These are phyloP conservation scores for Citrus cavaleriei DNA, from an alignment of 345 rosid genomes.

Conservation along the genomic window DNA sequence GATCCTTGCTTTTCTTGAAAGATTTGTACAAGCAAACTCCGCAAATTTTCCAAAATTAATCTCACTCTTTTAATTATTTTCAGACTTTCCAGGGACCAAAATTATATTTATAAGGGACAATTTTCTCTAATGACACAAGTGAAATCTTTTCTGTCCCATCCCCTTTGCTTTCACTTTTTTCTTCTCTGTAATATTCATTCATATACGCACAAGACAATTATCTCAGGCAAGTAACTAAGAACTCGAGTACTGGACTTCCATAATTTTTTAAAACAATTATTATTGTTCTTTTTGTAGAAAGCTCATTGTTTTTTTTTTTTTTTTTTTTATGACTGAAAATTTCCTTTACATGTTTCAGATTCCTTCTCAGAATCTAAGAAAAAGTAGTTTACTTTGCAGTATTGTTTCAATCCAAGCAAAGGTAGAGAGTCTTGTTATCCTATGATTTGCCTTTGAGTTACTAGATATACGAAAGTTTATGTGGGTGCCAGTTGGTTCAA, in stretches of 20 bases:
- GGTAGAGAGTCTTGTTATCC: slow-evolving; percentile 14
- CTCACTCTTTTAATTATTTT: background rate
- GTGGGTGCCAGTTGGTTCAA: background rate
- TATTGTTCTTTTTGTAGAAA: no score
- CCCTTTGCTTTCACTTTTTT: background rate
- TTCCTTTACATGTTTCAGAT: slow-evolving; percentile 32
- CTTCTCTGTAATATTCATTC: slow-evolving; percentile 1
- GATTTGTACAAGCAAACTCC: background rate
- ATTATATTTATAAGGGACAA: background rate
- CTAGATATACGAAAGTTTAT: no score
- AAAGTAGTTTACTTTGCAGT: background rate
- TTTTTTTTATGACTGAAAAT: background rate
- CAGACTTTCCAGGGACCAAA: background rate
- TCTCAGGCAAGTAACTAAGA: slow-evolving; percentile 15
- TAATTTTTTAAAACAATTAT: background rate
- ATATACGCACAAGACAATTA: background rate
- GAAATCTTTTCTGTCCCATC: background rate
- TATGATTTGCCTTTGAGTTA: no score
- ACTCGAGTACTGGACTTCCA: slow-evolving; percentile 2
- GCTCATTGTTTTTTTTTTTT: background rate
- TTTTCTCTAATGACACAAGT: slow-evolving; percentile 15
- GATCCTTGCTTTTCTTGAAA: background rate
- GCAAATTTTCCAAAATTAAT: background rate
- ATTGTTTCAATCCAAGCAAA: background rate
- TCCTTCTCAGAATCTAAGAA: slow-evolving; percentile 12